phyloP scores from a whole-genome alignment of 345 rosid species.

The Bruguiera parviflora region DNA sequence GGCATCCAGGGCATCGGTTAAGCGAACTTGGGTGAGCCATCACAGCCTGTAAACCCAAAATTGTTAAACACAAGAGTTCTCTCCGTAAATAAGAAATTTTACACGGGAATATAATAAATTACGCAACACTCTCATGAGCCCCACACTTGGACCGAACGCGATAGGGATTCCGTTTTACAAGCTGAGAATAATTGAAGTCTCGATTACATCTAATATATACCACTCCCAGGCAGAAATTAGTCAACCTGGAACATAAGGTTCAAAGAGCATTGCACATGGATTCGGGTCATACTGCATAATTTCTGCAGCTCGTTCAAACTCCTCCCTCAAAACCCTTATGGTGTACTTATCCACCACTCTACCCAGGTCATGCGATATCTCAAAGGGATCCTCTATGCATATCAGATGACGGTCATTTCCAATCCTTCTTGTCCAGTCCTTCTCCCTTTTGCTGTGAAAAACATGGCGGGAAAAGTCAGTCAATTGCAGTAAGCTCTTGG shows the following conservation, averaged over 20 bases:
- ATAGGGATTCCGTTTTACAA: background rate
- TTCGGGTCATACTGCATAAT: constrained; percentile 73
- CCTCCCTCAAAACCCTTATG: constrained; percentile 84
- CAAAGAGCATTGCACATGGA: constrained; percentile 64
- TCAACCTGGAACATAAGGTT: constrained; percentile 52
- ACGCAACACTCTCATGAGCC: background rate
- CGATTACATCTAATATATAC: constrained; percentile 14
- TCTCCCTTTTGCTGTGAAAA: constrained; percentile 67
- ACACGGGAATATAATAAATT: background rate
- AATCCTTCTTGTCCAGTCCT: constrained; percentile 92
- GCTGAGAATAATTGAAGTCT: background rate
- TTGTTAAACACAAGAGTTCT: too few relatives aligned
- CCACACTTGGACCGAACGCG: background rate
- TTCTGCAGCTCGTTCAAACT: constrained; percentile 92
- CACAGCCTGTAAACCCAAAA: too few relatives aligned
- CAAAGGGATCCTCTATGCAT: constrained; percentile 98
- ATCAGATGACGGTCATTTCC: constrained; percentile 97
- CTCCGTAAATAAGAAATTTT: too few relatives aligned
- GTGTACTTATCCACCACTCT: constrained; percentile 91
- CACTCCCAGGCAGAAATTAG: background rate
- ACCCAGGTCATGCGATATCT: constrained; percentile 77
- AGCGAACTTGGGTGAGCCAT: too few relatives aligned
- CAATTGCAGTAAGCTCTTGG: background rate
- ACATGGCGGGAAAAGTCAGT: background rate
- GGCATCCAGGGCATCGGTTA: too few relatives aligned